Base-by-base conservation (phyloP, 129 eudicot genomes). In the Arctium lappa region DNA sequence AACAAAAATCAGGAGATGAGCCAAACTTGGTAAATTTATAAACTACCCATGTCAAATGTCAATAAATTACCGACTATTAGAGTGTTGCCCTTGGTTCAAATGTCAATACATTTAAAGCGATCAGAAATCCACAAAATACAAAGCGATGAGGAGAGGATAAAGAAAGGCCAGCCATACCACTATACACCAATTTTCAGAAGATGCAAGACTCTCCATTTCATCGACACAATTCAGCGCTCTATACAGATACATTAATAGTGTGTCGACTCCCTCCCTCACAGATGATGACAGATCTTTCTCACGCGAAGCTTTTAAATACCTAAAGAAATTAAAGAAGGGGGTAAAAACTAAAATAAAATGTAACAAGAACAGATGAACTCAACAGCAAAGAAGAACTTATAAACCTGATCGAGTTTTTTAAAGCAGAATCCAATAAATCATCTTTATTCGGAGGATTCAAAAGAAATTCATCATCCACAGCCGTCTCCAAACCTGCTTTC, bases 131-230 rank as follows among this genome's bases (percentile, higher is more conserved):
- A 73, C 29, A 65, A 62, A 32, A 74, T 15, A 62, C 27, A 73
- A 74, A 74, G 11, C 3, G 12, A 22, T 27, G 37, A 77, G 3
- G 37, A 38, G 18, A 75, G 53, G 42, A 72, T 53, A 85, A 79
- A 15, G 33, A 76, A 81, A 70, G 81, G 79, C 46, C 48, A 86
- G 22, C 31, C 89, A 74, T 95, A 95, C 99, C 94, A 95, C 98
- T 82, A 93, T 86, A 80, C 98, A 96, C 88, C 90, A 87, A 85
- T 96, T 96, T 71, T 96, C 98, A 15, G 98, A 91, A 80, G 95
- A 96, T 50, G 98, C 99, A 79, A 96, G 95, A 63, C 72, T 90
- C 88, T 96, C 99, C 99, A 96, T 93, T 79, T 93, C 99, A 71
- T 96, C 92, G 18, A 90, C 93, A 40, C 84, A 62, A 88, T 90